Conservation (phyloP, 257 asterid genomes). For the Jacaranda copaia region DNA sequence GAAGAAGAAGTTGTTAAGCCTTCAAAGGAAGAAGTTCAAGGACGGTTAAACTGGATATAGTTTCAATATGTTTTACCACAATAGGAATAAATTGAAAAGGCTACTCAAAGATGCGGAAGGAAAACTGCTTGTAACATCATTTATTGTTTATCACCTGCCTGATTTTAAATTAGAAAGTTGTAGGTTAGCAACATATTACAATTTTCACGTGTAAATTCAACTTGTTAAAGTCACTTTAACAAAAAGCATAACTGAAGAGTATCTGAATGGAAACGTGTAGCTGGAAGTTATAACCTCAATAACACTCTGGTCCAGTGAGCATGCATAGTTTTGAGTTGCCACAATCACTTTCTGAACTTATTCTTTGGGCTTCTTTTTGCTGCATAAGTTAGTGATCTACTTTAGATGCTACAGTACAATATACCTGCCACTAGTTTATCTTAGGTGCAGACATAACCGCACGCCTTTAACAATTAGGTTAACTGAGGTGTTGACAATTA, state of each 20-base stretch:
- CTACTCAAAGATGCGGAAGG: neutral
- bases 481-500: neutral
- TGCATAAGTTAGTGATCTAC: neutral
- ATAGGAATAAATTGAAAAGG: neutral
- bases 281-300: neutral
- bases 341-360: slow-evolving; percentile 8
- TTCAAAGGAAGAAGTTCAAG: no score
- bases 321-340: neutral
- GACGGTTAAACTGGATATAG: no score
- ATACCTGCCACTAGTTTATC: neutral
- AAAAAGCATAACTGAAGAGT: neutral
- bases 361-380: slow-evolving; percentile 4
- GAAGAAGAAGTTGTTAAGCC: no score
- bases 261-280: neutral
- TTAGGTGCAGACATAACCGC: neutral
- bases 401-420: neutral
- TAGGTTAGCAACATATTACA: neutral
- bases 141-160: neutral
- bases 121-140: neutral
- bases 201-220: neutral
- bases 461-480: neutral
- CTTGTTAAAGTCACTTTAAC: neutral
- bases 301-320: neutral
- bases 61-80: neutral
- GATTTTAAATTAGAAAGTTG: neutral